Conservation (phyloP, 2,329 filamentous ascomycete genomes). For the Emmonsia crescens region DNA sequence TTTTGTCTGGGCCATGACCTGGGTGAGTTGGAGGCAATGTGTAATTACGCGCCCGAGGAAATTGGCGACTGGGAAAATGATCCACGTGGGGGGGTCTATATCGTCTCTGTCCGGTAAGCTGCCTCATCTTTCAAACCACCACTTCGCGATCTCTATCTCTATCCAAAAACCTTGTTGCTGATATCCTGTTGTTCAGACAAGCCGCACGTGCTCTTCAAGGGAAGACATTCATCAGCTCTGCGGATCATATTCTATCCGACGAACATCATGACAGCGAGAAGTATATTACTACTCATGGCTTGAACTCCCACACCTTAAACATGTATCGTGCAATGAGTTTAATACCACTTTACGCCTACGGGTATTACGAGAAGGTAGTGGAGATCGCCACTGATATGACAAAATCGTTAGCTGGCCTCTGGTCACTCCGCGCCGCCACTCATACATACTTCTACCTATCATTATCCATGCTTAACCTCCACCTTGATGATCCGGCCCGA, state of each 20-base stretch:
- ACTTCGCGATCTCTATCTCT: background rate
- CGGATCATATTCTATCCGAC: conserved; percentile 44
- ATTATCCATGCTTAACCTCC: conserved; percentile 32
- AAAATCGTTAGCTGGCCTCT: conserved; percentile 33
- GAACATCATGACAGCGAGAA: conserved; percentile 40
- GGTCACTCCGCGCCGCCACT: conserved; percentile 35
- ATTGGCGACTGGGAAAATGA: conserved; percentile 47
- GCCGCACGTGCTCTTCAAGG: conserved; percentile 49
- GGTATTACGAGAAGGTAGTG: conserved; percentile 36
- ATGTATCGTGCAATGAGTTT: conserved; percentile 44
- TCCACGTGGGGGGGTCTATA: conserved; percentile 47
- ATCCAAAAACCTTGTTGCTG: background rate
- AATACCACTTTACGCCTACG: conserved; percentile 37
- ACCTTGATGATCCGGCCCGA: conserved; percentile 32
- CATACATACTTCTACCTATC: conserved; percentile 37
- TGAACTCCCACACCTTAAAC: conserved; percentile 31
- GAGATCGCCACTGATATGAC: conserved; percentile 33
- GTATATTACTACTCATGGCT: conserved; percentile 42
- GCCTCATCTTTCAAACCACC: conserved; percentile 7
- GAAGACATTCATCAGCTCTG: conserved; percentile 42
- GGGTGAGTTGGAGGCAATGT: conserved; percentile 47
- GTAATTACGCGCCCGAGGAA: conserved; percentile 46
- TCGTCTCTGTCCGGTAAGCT: conserved; percentile 39
- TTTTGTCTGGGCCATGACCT: conserved; percentile 49
- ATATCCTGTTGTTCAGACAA: conserved; percentile 29